Percentiles rank a stretch among this genome's conserved stretches.
Conservation (phyloP, 2,329 filamentous ascomycete genomes). For the Ustulina deusta region DNA sequence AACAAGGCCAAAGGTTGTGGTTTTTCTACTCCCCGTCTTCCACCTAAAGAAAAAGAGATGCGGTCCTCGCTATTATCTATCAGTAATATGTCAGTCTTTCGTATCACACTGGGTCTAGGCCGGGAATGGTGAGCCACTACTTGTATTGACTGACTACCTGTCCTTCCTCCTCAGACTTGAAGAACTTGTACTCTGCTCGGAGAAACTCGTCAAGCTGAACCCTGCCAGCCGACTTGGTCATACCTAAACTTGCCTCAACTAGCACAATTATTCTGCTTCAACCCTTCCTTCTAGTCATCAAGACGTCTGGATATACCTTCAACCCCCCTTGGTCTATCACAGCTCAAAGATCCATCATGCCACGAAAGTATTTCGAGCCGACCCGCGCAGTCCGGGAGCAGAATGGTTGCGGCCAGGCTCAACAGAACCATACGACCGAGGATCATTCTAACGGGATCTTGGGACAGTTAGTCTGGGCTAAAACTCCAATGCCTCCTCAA, state of each 20-base stretch:
- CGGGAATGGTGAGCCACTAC: too few species aligned
- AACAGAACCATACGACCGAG: background rate
- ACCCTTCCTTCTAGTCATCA: background rate
- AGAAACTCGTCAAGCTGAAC: background rate
- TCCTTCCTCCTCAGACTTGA: too few species aligned
- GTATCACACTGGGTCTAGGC: too few species aligned
- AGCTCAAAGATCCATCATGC: background rate
- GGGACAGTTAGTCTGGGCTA: background rate
- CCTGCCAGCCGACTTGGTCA: background rate
- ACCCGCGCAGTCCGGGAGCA: background rate
- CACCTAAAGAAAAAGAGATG: too few species aligned
- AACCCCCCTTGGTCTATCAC: background rate
- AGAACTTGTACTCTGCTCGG: background rate
- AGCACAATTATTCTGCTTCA: background rate
- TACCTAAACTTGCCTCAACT: background rate
- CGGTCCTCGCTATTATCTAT: too few species aligned
- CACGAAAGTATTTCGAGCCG: conserved; percentile 12
- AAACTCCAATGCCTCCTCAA: background rate
- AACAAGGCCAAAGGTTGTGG: too few species aligned
- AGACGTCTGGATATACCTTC: background rate
- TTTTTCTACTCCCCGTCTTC: too few species aligned
- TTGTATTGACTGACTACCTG: too few species aligned
- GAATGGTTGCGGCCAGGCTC: background rate
- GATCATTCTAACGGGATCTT: conserved; percentile 6
- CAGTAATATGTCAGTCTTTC: too few species aligned